Conservation (phyloP, 306 rosid species). For the Echinosophora koreensis region DNA sequence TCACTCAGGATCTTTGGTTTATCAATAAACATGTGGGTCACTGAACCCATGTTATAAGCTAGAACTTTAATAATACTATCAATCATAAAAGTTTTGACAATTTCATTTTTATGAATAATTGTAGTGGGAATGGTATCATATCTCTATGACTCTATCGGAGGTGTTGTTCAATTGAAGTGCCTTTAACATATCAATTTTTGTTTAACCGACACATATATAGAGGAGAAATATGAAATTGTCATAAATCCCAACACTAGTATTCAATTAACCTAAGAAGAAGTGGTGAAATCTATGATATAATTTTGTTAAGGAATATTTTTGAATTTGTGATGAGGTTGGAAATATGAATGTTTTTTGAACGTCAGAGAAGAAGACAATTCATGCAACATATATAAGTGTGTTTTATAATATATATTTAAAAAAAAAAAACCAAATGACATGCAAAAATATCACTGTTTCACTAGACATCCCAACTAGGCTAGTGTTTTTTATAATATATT, state of each 20-base stretch:
- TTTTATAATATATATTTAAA: no score
- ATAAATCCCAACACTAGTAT: background rate
- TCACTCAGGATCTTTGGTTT: conserved; percentile 27
- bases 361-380: no score
- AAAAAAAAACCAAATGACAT: no score
- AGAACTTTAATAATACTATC: conserved; percentile 6
- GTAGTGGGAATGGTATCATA: conserved; percentile 23
- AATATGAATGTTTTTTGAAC: background rate
- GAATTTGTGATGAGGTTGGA: background rate
- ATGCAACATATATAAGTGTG: no score
- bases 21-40: conserved; percentile 41
- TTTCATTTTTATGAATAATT: background rate
- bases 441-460: no score
- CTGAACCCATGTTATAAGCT: conserved; percentile 31
- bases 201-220: background rate
- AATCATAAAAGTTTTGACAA: conserved; percentile 32
- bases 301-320: background rate
- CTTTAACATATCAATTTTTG: background rate
- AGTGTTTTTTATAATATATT: no score
- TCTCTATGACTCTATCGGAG: background rate
- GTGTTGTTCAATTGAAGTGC: background rate
- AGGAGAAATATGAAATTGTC: background rate
- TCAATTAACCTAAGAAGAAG: background rate
- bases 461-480: no score
- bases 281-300: background rate